Evolutionary conservation across 371 early-diverging fungal genomes (phyloP).

Genomic region (Mucor circinelloides): DNA sequence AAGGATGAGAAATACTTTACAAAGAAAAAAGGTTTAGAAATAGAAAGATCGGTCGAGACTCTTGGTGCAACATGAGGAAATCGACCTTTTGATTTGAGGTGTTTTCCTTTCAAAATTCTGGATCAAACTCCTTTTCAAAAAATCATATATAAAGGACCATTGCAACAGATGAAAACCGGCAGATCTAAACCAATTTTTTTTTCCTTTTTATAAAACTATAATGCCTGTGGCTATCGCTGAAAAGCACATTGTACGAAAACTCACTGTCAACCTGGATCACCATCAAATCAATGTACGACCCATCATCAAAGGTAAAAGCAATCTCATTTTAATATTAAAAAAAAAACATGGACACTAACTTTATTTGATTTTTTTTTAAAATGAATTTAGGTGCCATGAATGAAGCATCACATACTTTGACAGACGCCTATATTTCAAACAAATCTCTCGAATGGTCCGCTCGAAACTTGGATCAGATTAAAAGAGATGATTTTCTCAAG

Average conservation of each 20-base stretch:
- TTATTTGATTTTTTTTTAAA: background rate
- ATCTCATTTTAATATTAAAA: background rate
- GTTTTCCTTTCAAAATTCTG: background rate
- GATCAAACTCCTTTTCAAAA: slow-evolving; percentile 7
- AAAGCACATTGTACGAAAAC: slow-evolving; percentile 17
- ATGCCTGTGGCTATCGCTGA: slow-evolving; percentile 22
- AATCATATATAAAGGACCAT: background rate
- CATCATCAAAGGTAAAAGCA: slow-evolving; percentile 25
- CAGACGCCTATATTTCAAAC: slow-evolving; percentile 35
- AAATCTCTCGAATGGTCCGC: slow-evolving; percentile 26
- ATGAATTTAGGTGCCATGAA: slow-evolving; percentile 39
- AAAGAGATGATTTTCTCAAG: slow-evolving; percentile 27
- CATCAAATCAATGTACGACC: slow-evolving; percentile 28
- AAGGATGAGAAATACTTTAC: background rate
- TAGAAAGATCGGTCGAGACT: slow-evolving; percentile 11
- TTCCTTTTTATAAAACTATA: background rate
- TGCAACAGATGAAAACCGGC: background rate
- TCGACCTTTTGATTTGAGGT: slow-evolving; percentile 1
- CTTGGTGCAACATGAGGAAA: background rate
- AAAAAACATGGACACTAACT: background rate
- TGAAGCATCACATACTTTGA: slow-evolving; percentile 48
- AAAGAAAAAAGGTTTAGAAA: background rate
- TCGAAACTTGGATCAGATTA: slow-evolving; percentile 16
- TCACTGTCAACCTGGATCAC: slow-evolving; percentile 21
- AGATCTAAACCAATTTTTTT: background rate